Conservation (phyloP, 352 stramenopile species). For the Pythium guiyangense region DNA sequence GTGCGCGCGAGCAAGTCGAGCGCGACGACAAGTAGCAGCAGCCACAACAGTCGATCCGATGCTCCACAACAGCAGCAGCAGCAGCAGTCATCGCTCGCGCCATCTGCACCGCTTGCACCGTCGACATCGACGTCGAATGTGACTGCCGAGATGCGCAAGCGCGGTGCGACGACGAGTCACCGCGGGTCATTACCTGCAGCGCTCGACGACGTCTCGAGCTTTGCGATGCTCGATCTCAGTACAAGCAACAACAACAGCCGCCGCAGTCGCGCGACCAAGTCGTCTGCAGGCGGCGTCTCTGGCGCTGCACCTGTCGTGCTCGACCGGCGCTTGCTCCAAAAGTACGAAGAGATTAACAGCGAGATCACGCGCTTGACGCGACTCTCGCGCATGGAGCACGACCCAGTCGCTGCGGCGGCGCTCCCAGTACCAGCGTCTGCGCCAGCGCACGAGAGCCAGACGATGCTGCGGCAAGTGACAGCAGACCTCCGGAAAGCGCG, state of each 20-base stretch:
- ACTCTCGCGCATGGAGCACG: conserved; percentile 45
- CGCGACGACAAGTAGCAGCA: not conserved
- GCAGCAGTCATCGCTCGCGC: conserved; percentile 79
- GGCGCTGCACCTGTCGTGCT: conserved; percentile 25
- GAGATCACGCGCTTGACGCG: conserved; percentile 72
- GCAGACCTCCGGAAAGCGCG: conserved; percentile 55
- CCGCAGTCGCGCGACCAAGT: not conserved
- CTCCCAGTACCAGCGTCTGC: not conserved
- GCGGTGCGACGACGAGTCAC: conserved; percentile 6
- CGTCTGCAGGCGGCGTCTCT: not conserved
- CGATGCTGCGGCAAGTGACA: conserved; percentile 27
- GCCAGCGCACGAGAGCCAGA: conserved; percentile 9
- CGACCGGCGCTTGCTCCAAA: conserved; percentile 58
- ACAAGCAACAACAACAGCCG: not conserved
- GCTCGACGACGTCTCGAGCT: conserved; percentile 2
- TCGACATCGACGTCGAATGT: conserved; percentile 10
- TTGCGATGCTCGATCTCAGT: not conserved
- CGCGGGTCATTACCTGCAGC: conserved; percentile 14
- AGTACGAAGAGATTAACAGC: conserved; percentile 74
- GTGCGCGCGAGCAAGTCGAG: not conserved
- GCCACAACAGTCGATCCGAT: not conserved
- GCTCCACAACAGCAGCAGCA: conserved; percentile 13
- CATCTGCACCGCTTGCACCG: not conserved
- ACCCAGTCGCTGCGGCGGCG: not conserved
- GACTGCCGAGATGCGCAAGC: conserved; percentile 11